Base-by-base conservation (phyloP, 1,284 basidiomycete species). In the Pseudozyma thailandica region DNA sequence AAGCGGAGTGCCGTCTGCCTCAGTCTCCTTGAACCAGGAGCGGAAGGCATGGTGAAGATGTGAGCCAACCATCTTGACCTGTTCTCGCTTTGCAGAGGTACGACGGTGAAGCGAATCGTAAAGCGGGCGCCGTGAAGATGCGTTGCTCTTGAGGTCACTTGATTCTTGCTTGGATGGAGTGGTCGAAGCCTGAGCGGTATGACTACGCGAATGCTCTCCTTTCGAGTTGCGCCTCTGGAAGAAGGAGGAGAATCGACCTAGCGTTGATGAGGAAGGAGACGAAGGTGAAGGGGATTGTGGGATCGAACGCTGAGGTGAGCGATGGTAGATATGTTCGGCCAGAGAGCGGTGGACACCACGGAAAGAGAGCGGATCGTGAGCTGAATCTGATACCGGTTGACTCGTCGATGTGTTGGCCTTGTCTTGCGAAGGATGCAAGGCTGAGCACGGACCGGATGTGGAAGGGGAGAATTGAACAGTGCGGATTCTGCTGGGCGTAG, bases 11-110 rank as follows among this genome's bases (percentile, higher is more conserved):
- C 78, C 78, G 37, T 78, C 77, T 26, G 58, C 55, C 41, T 78
- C 77, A n/a, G 75, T 79, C 63, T 80, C 71, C 43, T 72, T 74
- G 70, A 79, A 79, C 77, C 77, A 79, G 46, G 68, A 65, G 50
- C 69, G 63, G 59, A 79, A 79, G 26, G 77, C 76, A 23, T 69
- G 62, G 44, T 78, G 76, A 23, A 79, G 60, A 45, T 79, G 72
- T 1, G 75, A 73, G 35, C 75, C 75, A 39, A 78, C 75, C 75
- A 78, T 78, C 30, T 30, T 75, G 62, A 74, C 68, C 31, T 68
- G 62, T 12, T 74, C 51, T 37, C 72, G 69, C 43, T 38, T 61
- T 8, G 63, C 61, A 20, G 68, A 61, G 6, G 13, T 57, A 23
- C 28, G 37, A n/a, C 53, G 53, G 28, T 49, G 45, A 16, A 64